Conservation (phyloP, 148 eudicot species). For the Nepenthes gracilis region DNA sequence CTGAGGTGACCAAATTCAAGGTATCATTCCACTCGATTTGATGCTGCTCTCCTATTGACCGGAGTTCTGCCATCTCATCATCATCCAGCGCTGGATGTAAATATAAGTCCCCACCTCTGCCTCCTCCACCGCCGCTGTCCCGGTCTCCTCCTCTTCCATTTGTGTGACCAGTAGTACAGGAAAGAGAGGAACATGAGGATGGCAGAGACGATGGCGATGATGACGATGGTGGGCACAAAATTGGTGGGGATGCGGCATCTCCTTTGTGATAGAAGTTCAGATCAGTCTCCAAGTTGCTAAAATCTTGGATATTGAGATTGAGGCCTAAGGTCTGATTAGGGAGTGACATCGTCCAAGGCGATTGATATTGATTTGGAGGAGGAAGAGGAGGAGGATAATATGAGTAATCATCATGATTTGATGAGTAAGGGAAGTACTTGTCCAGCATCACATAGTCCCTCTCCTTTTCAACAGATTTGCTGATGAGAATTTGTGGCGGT, state of each 20-base stretch:
- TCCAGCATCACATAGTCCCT: no score
- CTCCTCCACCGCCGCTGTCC: neutral
- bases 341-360: neutral
- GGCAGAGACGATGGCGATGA: slow-evolving; percentile 14
- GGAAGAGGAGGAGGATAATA: no score
- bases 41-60: slow-evolving; percentile 64
- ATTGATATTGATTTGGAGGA: neutral
- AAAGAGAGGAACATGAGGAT: slow-evolving; percentile 8
- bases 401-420: no score
- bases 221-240: slow-evolving; percentile 11
- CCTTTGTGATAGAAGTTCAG: slow-evolving; percentile 11
- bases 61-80: slow-evolving; percentile 65
- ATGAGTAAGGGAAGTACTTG: neutral
- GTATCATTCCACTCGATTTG: slow-evolving; percentile 91
- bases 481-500: neutral
- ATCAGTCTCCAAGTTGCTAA: slow-evolving; percentile 17
- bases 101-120: neutral
- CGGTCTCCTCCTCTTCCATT: neutral
- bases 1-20: slow-evolving; percentile 58
- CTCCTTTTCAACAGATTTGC: no score
- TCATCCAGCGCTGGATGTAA: slow-evolving; percentile 56
- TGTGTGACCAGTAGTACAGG: neutral
- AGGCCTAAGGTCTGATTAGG: slow-evolving; percentile 76
- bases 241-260: slow-evolving; percentile 10
- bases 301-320: slow-evolving; percentile 56